Conservation (phyloP, 331 rosid genomes). For the Erythrophleum ivorense region DNA sequence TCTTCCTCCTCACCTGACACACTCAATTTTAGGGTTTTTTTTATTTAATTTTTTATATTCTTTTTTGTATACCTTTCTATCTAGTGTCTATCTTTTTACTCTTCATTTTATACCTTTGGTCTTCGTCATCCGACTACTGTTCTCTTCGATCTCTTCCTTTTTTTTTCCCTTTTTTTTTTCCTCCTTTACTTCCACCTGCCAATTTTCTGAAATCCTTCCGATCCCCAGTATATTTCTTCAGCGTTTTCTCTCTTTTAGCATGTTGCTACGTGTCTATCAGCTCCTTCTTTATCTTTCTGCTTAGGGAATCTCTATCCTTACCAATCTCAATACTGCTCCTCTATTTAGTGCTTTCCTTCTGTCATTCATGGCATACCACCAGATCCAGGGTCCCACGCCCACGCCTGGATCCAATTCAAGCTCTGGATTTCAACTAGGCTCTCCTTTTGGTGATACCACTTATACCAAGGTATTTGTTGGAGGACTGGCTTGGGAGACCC, state of each 20-base stretch:
- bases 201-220: constrained; percentile 22
- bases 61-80: not conserved
- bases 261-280: constrained; percentile 37
- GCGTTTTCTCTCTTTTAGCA: constrained; percentile 27
- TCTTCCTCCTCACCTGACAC: constrained; percentile 7
- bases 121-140: not conserved
- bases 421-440: constrained; percentile 78
- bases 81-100: not conserved
- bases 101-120: not conserved
- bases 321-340: not conserved
- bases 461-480: constrained; percentile 97
- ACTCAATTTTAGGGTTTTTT: constrained; percentile 5
- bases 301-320: constrained; percentile 31
- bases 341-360: not conserved
- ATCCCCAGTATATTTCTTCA: constrained; percentile 58
- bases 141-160: not conserved
- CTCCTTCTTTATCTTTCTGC: constrained; percentile 24
- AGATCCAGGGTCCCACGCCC: constrained; percentile 67
- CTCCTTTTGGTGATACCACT: constrained; percentile 97
- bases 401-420: constrained; percentile 77
- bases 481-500: constrained; percentile 99
- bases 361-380: constrained; percentile 71
- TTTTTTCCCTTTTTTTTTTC: not conserved
- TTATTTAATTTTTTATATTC: not conserved
- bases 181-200: not conserved